Evolutionary conservation across 139 green algal genomes (phyloP), one percentile per base, ranked within the genome.

Genomic region (Choricystis sp.): DNA sequence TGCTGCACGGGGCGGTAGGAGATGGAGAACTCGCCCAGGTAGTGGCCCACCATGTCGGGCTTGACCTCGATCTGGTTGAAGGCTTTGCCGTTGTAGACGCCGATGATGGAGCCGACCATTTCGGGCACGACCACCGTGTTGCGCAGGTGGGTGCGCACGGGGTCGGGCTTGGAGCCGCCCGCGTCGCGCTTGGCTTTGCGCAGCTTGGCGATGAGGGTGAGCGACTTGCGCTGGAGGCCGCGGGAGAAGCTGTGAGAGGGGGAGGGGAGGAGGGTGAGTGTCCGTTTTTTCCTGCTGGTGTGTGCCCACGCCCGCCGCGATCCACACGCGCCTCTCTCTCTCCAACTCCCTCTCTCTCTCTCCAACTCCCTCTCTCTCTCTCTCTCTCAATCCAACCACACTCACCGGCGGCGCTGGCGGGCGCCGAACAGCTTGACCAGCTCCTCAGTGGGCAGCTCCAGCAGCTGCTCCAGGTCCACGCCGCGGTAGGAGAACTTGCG

Each of bases 71-170:
- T 82, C 75, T 83, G 77, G 29, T 97, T 98, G 86, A 98, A 99
- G 55, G 85, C 94, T 84, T 97, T 97, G 77, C 94, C 94, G 81
- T 98, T 99, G 89, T 98, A 98, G 61, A 99, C 89, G 62, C 94
- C 94, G 19, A 99, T 79, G 52, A 98, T 80, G 68, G 75, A 89
- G 65, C 94, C 94, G 65, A 99, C 97, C 92, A 98, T 98, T 83
- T 98, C 92, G 26, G 94, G 94, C 56, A 99, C 84, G 63, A 99
- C 90, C 77, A 98, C 92, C 90, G 97, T 97, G 82, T 98, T 94
- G 63, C 94, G 83, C 76, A 98, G 81, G 81, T 99, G 94, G 23
- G 94, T 99, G 74, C 94, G 85, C 68, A 99, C 92, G 23, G 89
- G 76, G 59, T 96, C 86, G 40, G 94, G 94, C 89, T 98, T 98